Base-by-base conservation (phyloP, 2,329 filamentous ascomycete genomes). In the Cordyceps tenuipes region DNA sequence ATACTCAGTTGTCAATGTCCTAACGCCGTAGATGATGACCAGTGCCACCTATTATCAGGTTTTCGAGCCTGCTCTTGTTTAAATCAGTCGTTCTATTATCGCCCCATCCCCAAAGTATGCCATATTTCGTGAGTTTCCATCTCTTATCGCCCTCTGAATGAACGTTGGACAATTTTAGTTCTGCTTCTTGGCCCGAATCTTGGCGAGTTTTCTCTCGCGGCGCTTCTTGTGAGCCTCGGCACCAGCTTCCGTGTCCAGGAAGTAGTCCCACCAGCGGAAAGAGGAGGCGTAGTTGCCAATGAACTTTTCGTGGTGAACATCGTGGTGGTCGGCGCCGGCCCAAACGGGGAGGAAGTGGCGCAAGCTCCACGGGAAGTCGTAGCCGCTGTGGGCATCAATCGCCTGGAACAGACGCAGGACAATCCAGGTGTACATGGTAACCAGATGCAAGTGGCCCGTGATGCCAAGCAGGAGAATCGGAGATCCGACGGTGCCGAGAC, bases 351-450 rank as follows among this genome's bases (percentile, higher is more conserved):
- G 79, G 81, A 97, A 89, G 76, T 97, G 90, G 75, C 92, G 91
- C 76, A 99, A 78, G 70, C 88, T 93, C 91, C 92, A 99, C 63
- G 94, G 94, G 77, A 99, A 97, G 72, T 99, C 94, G 76, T 97
- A 99, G 64, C 94, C 94, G 69, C 89, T 94, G 80, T 99, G 94
- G 34, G 94, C 89, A 73, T 99, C 94, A 72, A 99, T 95, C 69
- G 94, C 94, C 79, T 99, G 94, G 83, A 96, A 95, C 21, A 99
- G 81, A 67, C 94, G 91, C 67, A 91, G 80, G 58, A 91, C 80
- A 69, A 99, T 97, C 94, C 94, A 99, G 65, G 88, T 72, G 77
- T 97, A 99, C 92, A 99, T 97, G 69, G 94, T 99, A 73, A 97
- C 73, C 63, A 99, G 90, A 77, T 99, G 94, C 43, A 99, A 82